A percentile compares a stretch with the other conserved stretches of the same genome.
phyloP scores from a whole-genome alignment of 805 yeast genomes.

The Teunomyces gatunensis region DNA sequence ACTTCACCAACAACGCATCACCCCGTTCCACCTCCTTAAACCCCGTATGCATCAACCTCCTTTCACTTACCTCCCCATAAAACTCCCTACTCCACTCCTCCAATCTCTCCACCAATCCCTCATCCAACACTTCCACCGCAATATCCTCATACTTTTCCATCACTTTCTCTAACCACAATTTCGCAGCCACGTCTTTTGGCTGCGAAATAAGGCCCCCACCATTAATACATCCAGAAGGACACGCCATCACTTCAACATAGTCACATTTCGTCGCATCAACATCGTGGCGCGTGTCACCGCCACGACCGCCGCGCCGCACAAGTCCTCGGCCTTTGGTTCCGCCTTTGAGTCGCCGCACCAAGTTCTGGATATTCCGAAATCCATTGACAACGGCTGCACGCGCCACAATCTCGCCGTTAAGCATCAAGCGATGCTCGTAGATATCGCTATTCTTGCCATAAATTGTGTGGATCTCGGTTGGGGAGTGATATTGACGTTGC shows the following conservation, averaged over 20 bases:
- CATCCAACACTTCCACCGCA: conserved; percentile 17
- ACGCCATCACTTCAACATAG: conserved; percentile 94
- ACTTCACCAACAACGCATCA: conserved; percentile 50
- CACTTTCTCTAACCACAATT: conserved; percentile 46
- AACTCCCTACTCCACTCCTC: conserved; percentile 35
- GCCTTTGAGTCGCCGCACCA: conserved; percentile 76
- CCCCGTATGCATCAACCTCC: conserved; percentile 43
- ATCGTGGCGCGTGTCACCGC: conserved; percentile 3
- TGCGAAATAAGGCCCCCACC: conserved; percentile 89
- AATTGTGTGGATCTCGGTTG: conserved; percentile 35
- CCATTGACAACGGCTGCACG: conserved; percentile 75
- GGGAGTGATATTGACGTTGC: conserved; percentile 20
- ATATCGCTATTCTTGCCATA: conserved; percentile 77
- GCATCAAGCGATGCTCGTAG: conserved; percentile 60
- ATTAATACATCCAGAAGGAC: conserved; percentile 96
- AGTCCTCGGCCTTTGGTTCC: conserved; percentile 8
- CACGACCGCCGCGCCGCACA: conserved; percentile 4
- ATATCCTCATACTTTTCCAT: conserved; percentile 33
- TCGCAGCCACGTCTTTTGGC: conserved; percentile 34
- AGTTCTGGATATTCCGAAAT: conserved; percentile 88
- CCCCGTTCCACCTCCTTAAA: conserved; percentile 53
- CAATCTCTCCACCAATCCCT: conserved; percentile 15
- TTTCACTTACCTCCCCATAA: conserved; percentile 23
- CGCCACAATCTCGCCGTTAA: conserved; percentile 40
- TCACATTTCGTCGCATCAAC: conserved; percentile 68